Evolutionary conservation across 2,329 filamentous ascomycete genomes (phyloP), one percentile per base, ranked within the genome.

Genomic region (Alternaria gansuensis): DNA sequence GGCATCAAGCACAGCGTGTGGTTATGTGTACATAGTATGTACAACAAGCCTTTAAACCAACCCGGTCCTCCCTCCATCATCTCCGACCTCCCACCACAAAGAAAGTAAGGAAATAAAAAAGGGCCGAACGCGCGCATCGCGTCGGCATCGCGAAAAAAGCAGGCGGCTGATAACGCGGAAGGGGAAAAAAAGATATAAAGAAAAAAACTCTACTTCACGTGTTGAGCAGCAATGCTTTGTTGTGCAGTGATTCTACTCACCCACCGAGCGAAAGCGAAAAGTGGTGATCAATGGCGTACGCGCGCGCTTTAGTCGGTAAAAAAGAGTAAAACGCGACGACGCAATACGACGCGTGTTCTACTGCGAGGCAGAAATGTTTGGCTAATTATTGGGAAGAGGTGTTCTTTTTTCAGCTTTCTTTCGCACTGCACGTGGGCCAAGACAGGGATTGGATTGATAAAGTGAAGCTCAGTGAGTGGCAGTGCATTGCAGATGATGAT

Each of bases 401-500:
- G 21, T 33, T 24, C 8, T 36, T 48, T 5, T 13, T 36, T 36
- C 17, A 17, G 21, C 33, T 17, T 34, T 48, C 31, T 17, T 17
- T 17, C 17, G 17, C 17, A 17, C 17, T 17, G 17, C 17, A 17
- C 17, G 44, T 14, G 13, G 29, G 21, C 21, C 24, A 21, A 40
- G 21, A 24, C 44, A 11, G 21, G 44, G 31, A 34, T 48, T 5
- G 29, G 31, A 34, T 48, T 5, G 29, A 9, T n/a, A 48, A 31
- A 48, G 44, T 48, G 44, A 34, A 31, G 44, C 44, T 48, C 44
- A 48, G 44, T 14, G 31, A 48, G 44, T 36, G 44, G 36, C 44
- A 23, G 11, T 48, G 44, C 44, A 17, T 10, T 48, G 44, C 44
- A 48, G 29, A n/a, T 36, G 29, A 36, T 48, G 31, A 48, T 48